Base-by-base conservation (phyloP, 73 alveolate genomes). In the Tetrahymena elliotti region DNA sequence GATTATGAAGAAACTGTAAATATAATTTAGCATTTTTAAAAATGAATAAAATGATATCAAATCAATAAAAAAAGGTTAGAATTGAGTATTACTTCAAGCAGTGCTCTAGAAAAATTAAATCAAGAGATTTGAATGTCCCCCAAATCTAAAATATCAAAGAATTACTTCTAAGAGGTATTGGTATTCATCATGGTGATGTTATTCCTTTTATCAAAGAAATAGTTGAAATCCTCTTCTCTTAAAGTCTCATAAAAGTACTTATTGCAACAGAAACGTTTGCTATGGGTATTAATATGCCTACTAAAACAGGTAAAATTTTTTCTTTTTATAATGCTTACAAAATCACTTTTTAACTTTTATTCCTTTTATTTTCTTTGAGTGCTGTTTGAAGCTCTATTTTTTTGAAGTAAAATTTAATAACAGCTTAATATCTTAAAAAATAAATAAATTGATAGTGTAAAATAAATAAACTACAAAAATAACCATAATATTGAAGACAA, bases 201-300 rank as follows among this genome's bases (percentile, higher is more conserved):
- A 97, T 99, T 7, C 99, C 99, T 11, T 98, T 99, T 36, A 94
- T 98, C 83, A 98, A 98, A 94, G 99, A 98, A 96, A 93, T 98
- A 52, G 99, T 99, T 35, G 99, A 99, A 95, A 97, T 99, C 20
- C 97, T 99, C 24, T 99, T 99, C 97, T 95, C 99, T 40, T 97
- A 98, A 93, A 99, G 99, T 35, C 95, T 97, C 53, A 95, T 99
- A 16, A 98, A 99, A 96, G 98, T 99, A 22, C 96, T 99, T 83
- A 98, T 99, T 95, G 99, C 99, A 22, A 99, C 99, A 18, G 99
- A 99, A 93, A 99, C 99, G 27, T 99, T 99, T 95, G 99, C 99
- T 41, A 99, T 99, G 98, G 99, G 99, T 12, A 97, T 99, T 83
- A 99, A 99, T 96, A 99, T 99, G 99, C 99, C 99, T 13, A 99